Evolutionary conservation across 2,329 filamentous ascomycete species (phyloP), one percentile per base, ranked within the genome.

Genomic region (Phoma sp.): DNA sequence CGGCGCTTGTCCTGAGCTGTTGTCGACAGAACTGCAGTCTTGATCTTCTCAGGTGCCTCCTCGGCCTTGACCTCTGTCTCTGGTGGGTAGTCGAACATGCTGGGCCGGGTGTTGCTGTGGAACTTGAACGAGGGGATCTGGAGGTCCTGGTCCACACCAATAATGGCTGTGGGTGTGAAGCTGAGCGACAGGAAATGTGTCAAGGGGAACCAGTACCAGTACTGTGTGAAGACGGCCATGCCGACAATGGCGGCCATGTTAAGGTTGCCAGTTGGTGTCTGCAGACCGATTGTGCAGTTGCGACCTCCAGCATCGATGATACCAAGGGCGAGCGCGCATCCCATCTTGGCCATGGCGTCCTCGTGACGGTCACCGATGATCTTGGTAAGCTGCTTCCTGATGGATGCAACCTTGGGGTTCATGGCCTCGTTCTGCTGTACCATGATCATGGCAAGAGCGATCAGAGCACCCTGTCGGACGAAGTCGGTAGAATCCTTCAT

Each of bases 171-270:
- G 1, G 95, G 95, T n/a, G 91, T 92, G 78, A 99, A 98, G 70
- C 92, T 93, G 58, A 99, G 83, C 0, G 94, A 96, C 54, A 99
- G 77, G 86, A 99, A 99, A 78, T 99, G 95, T 27, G 95, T 96
- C 69, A 98, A 89, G 57, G 95, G 95, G 85, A 99, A 99, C 95
- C 95, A 99, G 81, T 99, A 99, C 95, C 95, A 99, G 81, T 99
- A 99, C 76, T 99, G 95, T 8, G 93, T 96, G 79, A 99, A 99
- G 49, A 99, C 90, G 25, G 92, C 94, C 88, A 96, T 96, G 65
- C 95, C 96, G 17, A 99, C 93, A 64, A 99, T 96, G 58, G 92
- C 96, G 17, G 93, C 88, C 93, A 99, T 97, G 82, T 99, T 98
- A 64, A 99, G 86, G 74, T 97, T 99, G 62, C 96, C 96, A 0